Evolutionary conservation across 495 filamentous ascomycete species (phyloP), one percentile per base, ranked within the genome.

Genomic region (Recurvomyces mirabilis): DNA sequence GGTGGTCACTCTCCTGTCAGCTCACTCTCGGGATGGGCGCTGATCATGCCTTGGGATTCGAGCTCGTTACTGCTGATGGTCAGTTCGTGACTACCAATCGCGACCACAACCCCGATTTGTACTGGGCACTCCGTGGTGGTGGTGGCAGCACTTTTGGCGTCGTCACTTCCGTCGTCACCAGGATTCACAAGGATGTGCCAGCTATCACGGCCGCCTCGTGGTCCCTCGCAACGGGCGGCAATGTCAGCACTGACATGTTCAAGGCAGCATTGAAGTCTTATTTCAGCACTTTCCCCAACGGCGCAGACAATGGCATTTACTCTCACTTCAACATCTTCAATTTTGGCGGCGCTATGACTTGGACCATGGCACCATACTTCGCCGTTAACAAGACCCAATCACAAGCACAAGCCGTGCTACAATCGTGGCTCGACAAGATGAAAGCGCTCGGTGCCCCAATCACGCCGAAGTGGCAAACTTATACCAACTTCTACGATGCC

Each of bases 81-180:
- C 17, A 23, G 1, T 26, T 41, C 24, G 9, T 52, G 22, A 47
- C 38, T 0, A 44, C 49, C 7, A 20, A 21, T n/a, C 19, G 22
- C 5, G 18, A 20, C 7, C 11, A 48, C 22, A 47, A 52, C 20
- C 33, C 11, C 4, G 49, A 52, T 21, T 21, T 52, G n/a, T 52
- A 33, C 32, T 52, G 43, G 43, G 45, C 49, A 1, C 24, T 52
- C 12, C 21, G 24, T 24, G 49, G 49, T 13, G 47, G 47, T 15
- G 41, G 47, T 18, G 41, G 32, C 3, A 18, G 30, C 1, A 38
- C 40, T 17, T 51, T 38, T 22, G 47, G 41, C 22, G 35, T 43
- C 19, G 41, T 51, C 2, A 17, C 17, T 5, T 43, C 46, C 1
- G 19, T 40, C 26, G 7, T 29, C 26, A 7, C n/a, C 26, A 7